Evolutionary conservation across 1,284 basidiomycete genomes (phyloP), one percentile per base, ranked within the genome.

Genomic region (Naganishia liquefaciens): DNA sequence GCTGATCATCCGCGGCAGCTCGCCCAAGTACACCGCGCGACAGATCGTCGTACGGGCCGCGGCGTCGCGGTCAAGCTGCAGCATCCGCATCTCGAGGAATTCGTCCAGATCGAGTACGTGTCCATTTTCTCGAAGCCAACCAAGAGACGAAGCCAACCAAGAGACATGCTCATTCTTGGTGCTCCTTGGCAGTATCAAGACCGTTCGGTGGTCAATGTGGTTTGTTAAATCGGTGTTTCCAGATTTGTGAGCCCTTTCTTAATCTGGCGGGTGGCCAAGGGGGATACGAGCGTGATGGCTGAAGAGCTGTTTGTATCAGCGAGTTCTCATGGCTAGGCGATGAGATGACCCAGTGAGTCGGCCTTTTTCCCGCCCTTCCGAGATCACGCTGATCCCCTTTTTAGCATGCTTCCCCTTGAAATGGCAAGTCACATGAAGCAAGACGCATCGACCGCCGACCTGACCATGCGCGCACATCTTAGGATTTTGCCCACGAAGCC

Each of bases 11-110:
- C n/a, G n/a, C n/a, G 5, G 21, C 27, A 88, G 73, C 80, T 99
- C 39, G 95, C 94, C 7, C 95, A 99, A 77, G 96, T 99, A 6
- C 96, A 99, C 78, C 84, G 88, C 21, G 96, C 89, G 0, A 83
- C 81, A 7, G 87, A 93, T 70, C 84, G 85, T 55, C 81, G 84
- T 51, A 86, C 88, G 1, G 88, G 90, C 1, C 83, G 84, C 71
- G 79, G 82, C 50, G 92, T 95, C n/a, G 96, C 96, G 13, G 88
- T 99, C 66, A 99, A 99, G 86, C 77, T 99, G 51, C 95, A 99
- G 83, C 96, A 99, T 77, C 93, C 96, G 4, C 90, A 91, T 75
- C 83, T 99, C 3, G 87, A 89, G 53, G 93, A 97, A 74, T 99
- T 97, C 76, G 91, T 88, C 66, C 85, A 90, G 81, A 90, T 98